Evolutionary conservation across 306 rosid species (phyloP), one percentile per base, ranked within the genome.

Genomic region (Delonix regia): DNA sequence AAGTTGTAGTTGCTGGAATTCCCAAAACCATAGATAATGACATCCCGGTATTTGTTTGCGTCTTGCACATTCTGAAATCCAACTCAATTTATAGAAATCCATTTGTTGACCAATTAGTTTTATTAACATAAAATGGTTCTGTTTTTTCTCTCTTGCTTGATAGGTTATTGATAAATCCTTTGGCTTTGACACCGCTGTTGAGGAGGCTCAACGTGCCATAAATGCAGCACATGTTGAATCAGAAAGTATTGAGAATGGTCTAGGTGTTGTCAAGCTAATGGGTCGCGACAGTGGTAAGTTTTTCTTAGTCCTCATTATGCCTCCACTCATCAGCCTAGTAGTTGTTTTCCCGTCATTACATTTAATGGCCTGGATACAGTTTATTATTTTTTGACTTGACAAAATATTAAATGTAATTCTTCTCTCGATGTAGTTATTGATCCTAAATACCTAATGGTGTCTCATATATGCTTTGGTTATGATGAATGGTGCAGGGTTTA

Each of bases 161-260:
- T 83, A 93, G 99, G 90, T 95, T 48, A 93, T 95, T 60, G 99
- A 95, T 80, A 95, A 69, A 82, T 88, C 99, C 70, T 95, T 95
- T 61, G 99, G 99, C 39, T 95, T 95, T 88, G 99, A 95, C 88
- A 86, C 98, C 25, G 98, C 99, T 39, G 99, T 95, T 77, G 99
- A 95, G 90, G 99, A 95, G 90, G 99, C 99, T 59, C 99, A 95
- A 78, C 97, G 99, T 66, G 99, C 99, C 8, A 95, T 95, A 49
- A 95, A 95, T 77, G 99, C 99, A 42, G 99, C 97, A 55, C 99
- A 93, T 79, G 99, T 95, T 74, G 99, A 95, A 86, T 81, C 98
- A 60, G 89, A 78, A 79, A 95, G 99, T 77, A 25, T 90, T 79
- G 99, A 95, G 85, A 95, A 93, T 84, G 90, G 99, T 75, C 87